Base-by-base conservation (phyloP, 352 stramenopile species). In the Globisporangium paddicum region DNA sequence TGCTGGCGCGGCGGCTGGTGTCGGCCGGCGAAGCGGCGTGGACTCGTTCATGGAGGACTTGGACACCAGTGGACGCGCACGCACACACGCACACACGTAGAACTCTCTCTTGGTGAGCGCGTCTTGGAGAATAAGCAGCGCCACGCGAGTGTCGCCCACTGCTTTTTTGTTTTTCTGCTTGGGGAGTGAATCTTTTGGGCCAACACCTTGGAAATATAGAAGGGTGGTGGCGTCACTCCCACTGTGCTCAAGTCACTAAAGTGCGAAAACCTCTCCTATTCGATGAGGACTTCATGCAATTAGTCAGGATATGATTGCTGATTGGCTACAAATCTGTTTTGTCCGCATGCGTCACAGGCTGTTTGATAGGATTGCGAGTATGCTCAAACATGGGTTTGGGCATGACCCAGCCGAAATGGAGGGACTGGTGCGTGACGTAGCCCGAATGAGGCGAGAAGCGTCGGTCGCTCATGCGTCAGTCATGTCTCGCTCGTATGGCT, bases 31-130 rank as follows among this genome's bases (percentile, higher is more conserved):
- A 53, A 88, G 66, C 41, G 75, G 72, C 58, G 75, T 86, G 44
- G 25, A 48, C 56, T 88, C 78, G 64, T 86, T 67, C 69, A 82
- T 71, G n/a, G n/a, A n/a, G n/a, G n/a, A n/a, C n/a, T n/a, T n/a
- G n/a, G n/a, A n/a, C n/a, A n/a, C 46, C 25, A 53, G 25, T 38
- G 26, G 26, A 38, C 47, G 37, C 25, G 7, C 18, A 53, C 47
- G 26, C 47, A 40, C 47, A 52, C 25, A 52, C 46, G 18, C 46
- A 52, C 19, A 32, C 42, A 50, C 23, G 14, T 18, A 45, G 18
- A 6, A 26, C 46, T 52, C 26, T 23, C 30, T 52, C n/a, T 52
- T 16, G 16, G 19, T 19, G 45, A 10, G 45, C 25, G 46, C 25
- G 46, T 52, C n/a, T 37, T 19, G 46, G 46, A 52, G 46, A 52